phyloP scores from a whole-genome alignment of 2,329 filamentous ascomycete genomes.

The Cyclaneusma minus region DNA sequence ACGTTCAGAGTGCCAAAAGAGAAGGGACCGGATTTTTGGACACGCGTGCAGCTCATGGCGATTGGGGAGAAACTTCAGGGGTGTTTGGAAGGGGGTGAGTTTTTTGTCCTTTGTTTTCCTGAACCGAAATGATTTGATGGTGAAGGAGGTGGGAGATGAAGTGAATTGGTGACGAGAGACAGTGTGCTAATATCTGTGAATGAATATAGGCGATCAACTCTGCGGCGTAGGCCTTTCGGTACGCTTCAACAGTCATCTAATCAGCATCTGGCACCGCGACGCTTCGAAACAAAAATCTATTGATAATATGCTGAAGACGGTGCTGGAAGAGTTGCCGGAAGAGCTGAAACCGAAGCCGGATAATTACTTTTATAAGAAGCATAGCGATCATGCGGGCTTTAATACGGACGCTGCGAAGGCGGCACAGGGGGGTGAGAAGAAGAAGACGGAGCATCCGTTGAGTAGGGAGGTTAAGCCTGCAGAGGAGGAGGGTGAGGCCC shows the following conservation, averaged over 20 bases:
- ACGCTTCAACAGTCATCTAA: conserved; percentile 76
- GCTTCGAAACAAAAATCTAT: conserved; percentile 66
- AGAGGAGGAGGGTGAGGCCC: too few relatives aligned
- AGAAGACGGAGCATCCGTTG: too few relatives aligned
- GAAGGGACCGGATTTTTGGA: conserved; percentile 62
- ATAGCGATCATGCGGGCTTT: conserved; percentile 77
- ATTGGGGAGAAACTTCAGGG: conserved; percentile 70
- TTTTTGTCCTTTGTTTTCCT: conserved; percentile 1
- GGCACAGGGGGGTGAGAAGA: conserved; percentile 8
- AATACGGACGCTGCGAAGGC: conserved; percentile 31
- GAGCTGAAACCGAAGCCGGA: conserved; percentile 59
- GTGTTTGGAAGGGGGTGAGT: conserved; percentile 53
- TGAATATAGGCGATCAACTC: conserved; percentile 56
- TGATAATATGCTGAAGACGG: conserved; percentile 54
- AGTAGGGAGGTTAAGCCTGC: too few relatives aligned
- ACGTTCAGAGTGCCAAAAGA: conserved; percentile 79
- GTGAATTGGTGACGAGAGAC: too few relatives aligned
- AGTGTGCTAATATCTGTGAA: neutral
- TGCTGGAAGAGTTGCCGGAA: conserved; percentile 56
- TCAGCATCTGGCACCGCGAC: conserved; percentile 89
- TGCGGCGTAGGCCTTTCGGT: conserved; percentile 80
- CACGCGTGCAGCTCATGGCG: conserved; percentile 63
- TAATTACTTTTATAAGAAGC: conserved; percentile 76
- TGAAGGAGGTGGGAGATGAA: neutral
- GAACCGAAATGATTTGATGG: too few relatives aligned